Evolutionary conservation across 2,329 filamentous ascomycete species (phyloP).

Genomic region (Pseudocercospora fuligena): DNA sequence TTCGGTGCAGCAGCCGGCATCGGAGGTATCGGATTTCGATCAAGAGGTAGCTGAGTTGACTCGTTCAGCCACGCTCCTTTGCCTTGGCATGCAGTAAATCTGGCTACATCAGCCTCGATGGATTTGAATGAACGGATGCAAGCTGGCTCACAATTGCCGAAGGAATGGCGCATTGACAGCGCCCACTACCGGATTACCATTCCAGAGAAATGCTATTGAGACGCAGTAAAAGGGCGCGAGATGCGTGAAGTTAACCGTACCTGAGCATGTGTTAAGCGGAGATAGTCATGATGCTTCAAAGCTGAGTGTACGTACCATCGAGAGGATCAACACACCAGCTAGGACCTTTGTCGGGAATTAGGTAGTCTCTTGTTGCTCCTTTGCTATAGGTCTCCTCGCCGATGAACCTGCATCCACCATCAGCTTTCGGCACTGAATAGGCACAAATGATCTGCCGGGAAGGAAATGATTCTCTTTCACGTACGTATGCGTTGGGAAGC

Average conservation of each 20-base stretch:
- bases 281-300: not conserved
- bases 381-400: slow-evolving; percentile 78
- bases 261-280: slow-evolving; percentile 34
- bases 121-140: not conserved
- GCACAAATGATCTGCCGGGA: not conserved
- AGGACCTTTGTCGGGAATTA: slow-evolving; percentile 63
- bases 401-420: slow-evolving; percentile 62
- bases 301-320: slow-evolving; percentile 57
- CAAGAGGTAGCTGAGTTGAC: slow-evolving; percentile 65
- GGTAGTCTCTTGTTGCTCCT: slow-evolving; percentile 68
- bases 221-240: slow-evolving; percentile 83
- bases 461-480: slow-evolving; percentile 36
- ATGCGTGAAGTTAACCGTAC: slow-evolving; percentile 80
- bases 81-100: slow-evolving; percentile 69
- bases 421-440: slow-evolving; percentile 2
- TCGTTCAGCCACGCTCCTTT: slow-evolving; percentile 73
- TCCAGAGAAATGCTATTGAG: slow-evolving; percentile 71
- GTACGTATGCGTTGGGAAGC: slow-evolving; percentile 70
- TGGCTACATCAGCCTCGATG: slow-evolving; percentile 49
- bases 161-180: slow-evolving; percentile 75
- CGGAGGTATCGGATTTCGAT: slow-evolving; percentile 65
- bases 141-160: slow-evolving; percentile 24
- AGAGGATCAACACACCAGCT: slow-evolving; percentile 79
- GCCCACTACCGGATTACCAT: slow-evolving; percentile 66
- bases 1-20: slow-evolving; percentile 68